Evolutionary conservation across 768 basidiomycete genomes (phyloP).

Genomic region (Serendipita indica): DNA sequence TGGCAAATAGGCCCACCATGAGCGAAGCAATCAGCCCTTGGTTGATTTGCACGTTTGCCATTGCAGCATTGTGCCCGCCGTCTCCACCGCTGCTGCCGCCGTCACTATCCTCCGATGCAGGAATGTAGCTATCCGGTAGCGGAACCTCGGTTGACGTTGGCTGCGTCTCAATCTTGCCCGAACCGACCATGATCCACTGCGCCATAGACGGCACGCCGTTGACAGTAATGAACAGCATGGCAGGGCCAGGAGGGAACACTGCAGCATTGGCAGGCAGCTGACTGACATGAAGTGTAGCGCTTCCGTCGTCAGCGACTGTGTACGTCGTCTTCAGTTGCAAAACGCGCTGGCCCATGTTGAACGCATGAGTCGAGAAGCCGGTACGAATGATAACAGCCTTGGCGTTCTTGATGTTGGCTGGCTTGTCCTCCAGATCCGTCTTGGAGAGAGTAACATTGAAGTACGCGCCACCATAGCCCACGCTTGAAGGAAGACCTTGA

Average conservation of each 20-base stretch:
- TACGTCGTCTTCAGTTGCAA: slow-evolving; percentile 77
- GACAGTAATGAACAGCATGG: slow-evolving; percentile 66
- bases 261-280: slow-evolving; percentile 77
- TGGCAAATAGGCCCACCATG: neutral
- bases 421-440: slow-evolving; percentile 46
- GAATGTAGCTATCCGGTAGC: slow-evolving; percentile 28
- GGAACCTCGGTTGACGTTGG: slow-evolving; percentile 29
- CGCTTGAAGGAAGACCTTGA: slow-evolving; percentile 48
- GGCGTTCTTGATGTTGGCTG: slow-evolving; percentile 43
- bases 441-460: slow-evolving; percentile 65
- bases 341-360: slow-evolving; percentile 31
- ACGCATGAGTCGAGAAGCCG: slow-evolving; percentile 40
- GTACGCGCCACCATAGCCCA: slow-evolving; percentile 68
- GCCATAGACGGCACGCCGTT: slow-evolving; percentile 75
- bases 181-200: slow-evolving; percentile 61
- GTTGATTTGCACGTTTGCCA: neutral
- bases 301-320: slow-evolving; percentile 62
- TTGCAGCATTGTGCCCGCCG: neutral
- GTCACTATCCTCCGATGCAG: neutral
- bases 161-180: slow-evolving; percentile 62
- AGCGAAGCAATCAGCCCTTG: neutral
- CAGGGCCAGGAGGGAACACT: slow-evolving; percentile 81
- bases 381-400: slow-evolving; percentile 68
- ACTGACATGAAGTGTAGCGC: slow-evolving; percentile 61
- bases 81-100: neutral